Evolutionary conservation across 1,284 basidiomycete species (phyloP), one percentile per base, ranked within the genome.

Genomic region (Neotropicomus parvogracilis): DNA sequence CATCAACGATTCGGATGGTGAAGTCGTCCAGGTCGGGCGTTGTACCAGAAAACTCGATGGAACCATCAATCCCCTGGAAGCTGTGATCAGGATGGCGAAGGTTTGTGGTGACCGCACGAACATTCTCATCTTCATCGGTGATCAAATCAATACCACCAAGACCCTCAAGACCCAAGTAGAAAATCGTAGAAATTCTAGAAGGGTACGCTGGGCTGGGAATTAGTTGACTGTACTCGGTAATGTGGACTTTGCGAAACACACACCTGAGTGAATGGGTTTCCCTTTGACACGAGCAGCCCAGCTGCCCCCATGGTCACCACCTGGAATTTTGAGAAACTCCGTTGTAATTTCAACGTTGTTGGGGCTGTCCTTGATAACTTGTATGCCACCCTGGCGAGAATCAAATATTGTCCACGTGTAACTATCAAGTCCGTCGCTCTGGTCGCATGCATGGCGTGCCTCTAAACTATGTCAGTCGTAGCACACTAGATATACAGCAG

Each of bases 371-470:
- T 84, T 80, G 52, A 97, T 75, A 48, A 90, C 79, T 66, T 97
- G 90, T 13, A 88, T 77, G 40, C 91, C 92, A 48, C 91, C 91
- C 58, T 86, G 78, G 26, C 91, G 81, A 13, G 89, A 77, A 64
- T 97, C 92, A 63, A 92, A 94, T 57, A 83, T 80, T 6, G 86
- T 88, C 86, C 90, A 97, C 13, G 86, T 86, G 69, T 95, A 97
- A 33, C 77, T 77, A 42, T 83, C 77, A 37, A 97, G 73, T 4
- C 80, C 83, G 59, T 95, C 91, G 10, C 80, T 82, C 65, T 95
- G 91, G 58, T 94, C 90, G 64, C 92, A 95, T n/a, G 87, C 77
- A 72, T 97, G 93, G 10, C 94, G 83, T 19, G 85, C 72, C 52
- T 80, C 90, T 93, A 59, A 20, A 36, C 17, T 26, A 54, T 14